These are phyloP conservation scores for Sporopachydermia cereana DNA, from an alignment of 1,139 yeast species.

Conservation along the genomic window DNA sequence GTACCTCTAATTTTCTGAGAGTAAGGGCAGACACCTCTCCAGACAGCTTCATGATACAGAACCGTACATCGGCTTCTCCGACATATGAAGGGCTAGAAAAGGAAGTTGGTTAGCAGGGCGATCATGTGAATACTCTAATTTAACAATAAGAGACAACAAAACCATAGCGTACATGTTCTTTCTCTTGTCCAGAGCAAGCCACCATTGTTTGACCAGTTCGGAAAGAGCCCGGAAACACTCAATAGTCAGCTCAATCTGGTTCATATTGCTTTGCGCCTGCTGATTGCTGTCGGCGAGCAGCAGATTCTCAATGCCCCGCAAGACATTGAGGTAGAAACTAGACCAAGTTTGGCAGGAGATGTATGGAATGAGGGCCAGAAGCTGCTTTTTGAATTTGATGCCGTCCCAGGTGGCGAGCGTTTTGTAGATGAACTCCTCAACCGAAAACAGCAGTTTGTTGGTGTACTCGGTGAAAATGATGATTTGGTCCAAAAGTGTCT, in stretches of 20 bases:
- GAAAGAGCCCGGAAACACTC: not conserved
- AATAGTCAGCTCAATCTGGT: not conserved
- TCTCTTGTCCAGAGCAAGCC: not conserved
- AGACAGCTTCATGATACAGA: constrained; percentile 2
- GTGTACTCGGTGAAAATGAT: constrained; percentile 13
- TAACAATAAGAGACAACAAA: no score
- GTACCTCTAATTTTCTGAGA: not conserved
- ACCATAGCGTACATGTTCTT: not conserved
- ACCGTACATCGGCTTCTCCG: constrained; percentile 4
- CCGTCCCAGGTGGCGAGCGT: constrained; percentile 13
- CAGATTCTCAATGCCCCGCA: constrained; percentile 6
- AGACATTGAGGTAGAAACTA: constrained; percentile 12
- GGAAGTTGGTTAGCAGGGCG: no score
- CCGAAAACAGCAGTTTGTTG: constrained; percentile 15
- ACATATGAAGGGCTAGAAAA: not conserved
- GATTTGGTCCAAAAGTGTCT: constrained; percentile 11
- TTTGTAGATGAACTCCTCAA: constrained; percentile 14
- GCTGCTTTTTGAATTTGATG: constrained; percentile 4
- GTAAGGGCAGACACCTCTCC: not conserved
- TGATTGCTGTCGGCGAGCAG: constrained; percentile 5
- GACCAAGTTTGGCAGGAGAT: constrained; percentile 12
- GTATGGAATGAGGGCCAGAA: constrained; percentile 3
- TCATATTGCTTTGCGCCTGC: not conserved
- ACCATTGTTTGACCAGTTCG: not conserved
- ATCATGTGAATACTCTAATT: no score